A percentile compares a stretch with the other conserved stretches of the same genome.
Evolutionary conservation across 2,329 filamentous ascomycete species (phyloP).

Genomic region (Colletotrichum paranaense): DNA sequence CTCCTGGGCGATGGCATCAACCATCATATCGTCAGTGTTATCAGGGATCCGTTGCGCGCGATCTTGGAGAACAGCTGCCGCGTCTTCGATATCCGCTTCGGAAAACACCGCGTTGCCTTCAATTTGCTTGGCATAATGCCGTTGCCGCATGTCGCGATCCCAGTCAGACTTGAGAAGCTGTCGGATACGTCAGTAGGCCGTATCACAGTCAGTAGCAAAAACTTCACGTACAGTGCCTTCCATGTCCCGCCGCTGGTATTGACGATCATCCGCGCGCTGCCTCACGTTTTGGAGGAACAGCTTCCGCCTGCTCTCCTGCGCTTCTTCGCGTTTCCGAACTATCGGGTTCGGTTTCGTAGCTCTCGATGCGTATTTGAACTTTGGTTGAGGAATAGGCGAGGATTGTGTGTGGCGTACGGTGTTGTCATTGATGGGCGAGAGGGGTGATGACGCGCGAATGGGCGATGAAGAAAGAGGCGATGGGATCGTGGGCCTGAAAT

Average conservation of each 20-base stretch:
- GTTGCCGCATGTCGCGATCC: slow-evolving; percentile 46
- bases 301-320: slow-evolving; percentile 71
- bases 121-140: slow-evolving; percentile 48
- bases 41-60: slow-evolving; percentile 33
- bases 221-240: slow-evolving; percentile 64
- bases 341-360: slow-evolving; percentile 72
- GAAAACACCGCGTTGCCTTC: slow-evolving; percentile 55
- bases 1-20: slow-evolving; percentile 60
- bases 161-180: slow-evolving; percentile 50
- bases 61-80: slow-evolving; percentile 50
- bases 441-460: slow-evolving; percentile 61
- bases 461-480: slow-evolving; percentile 72
- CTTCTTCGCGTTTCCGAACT: slow-evolving; percentile 69
- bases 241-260: slow-evolving; percentile 70
- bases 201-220: too few relatives aligned
- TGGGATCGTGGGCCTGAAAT: slow-evolving; percentile 59
- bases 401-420: slow-evolving; percentile 56
- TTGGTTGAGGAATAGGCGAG: slow-evolving; percentile 54
- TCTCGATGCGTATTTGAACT: slow-evolving; percentile 65
- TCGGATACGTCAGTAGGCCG: neutral
- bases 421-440: slow-evolving; percentile 57
- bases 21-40: slow-evolving; percentile 61
- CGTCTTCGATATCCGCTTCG: slow-evolving; percentile 64
- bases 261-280: slow-evolving; percentile 68
- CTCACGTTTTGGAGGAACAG: slow-evolving; percentile 77